Evolutionary conservation across 2,329 filamentous ascomycete species (phyloP).

Genomic region (Metarhizium sp.): DNA sequence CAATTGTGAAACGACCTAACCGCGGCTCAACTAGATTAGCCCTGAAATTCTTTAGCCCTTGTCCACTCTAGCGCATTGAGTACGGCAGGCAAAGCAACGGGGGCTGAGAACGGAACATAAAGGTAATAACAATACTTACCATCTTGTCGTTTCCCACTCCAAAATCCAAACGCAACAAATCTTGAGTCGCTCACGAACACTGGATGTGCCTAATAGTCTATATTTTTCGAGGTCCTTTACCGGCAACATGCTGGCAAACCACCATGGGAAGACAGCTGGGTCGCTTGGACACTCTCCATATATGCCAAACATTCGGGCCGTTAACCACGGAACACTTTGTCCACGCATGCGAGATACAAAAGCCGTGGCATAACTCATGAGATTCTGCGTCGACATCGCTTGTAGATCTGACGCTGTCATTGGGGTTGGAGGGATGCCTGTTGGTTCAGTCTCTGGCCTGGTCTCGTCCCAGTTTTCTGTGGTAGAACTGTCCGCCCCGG

Average conservation of each 20-base stretch:
- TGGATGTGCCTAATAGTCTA: slow-evolving; percentile 59
- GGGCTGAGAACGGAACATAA: background rate
- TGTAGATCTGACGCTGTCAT: slow-evolving; percentile 11
- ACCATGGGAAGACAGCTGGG: slow-evolving; percentile 74
- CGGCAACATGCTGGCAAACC: slow-evolving; percentile 77
- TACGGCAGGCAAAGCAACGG: background rate
- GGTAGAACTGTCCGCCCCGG: background rate
- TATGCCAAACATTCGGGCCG: slow-evolving; percentile 58
- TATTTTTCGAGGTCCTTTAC: slow-evolving; percentile 75
- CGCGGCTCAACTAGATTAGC: slow-evolving; percentile 16
- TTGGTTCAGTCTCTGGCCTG: background rate
- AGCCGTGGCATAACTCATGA: slow-evolving; percentile 55
- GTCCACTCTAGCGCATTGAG: background rate
- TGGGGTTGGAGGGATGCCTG: background rate
- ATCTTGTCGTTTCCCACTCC: slow-evolving; percentile 59
- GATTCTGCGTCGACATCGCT: slow-evolving; percentile 56
- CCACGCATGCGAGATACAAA: slow-evolving; percentile 63
- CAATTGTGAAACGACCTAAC: slow-evolving; percentile 21
- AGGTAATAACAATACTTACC: slow-evolving; percentile 43
- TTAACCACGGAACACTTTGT: slow-evolving; percentile 65
- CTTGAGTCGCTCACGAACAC: slow-evolving; percentile 73
- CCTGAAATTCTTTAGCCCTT: slow-evolving; percentile 10
- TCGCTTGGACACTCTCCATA: slow-evolving; percentile 74
- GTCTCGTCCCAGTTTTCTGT: background rate
- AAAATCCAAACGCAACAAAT: slow-evolving; percentile 73